Conservation (phyloP, 495 filamentous ascomycete species). For the Penicillium pulvis region DNA sequence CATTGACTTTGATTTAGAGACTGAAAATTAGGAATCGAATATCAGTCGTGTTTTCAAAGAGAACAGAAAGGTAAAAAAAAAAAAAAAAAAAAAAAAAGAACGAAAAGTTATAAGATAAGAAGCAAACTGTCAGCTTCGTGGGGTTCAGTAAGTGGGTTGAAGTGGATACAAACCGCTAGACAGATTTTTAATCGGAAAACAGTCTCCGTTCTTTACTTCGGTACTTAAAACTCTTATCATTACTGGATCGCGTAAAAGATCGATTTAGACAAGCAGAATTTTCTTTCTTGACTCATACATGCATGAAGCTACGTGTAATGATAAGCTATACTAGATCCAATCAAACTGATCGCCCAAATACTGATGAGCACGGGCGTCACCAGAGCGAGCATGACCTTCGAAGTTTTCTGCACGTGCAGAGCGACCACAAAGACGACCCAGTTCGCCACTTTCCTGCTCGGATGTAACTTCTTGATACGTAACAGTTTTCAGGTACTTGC, state of each 20-base stretch:
- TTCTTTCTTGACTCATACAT: background rate
- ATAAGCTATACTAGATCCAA: conserved; percentile 39
- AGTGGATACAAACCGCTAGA: background rate
- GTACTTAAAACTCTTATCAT: background rate
- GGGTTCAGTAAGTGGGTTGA: background rate
- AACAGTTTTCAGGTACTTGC: conserved; percentile 53
- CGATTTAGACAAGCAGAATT: too few relatives aligned
- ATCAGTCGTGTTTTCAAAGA: background rate
- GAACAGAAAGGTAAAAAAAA: too few relatives aligned
- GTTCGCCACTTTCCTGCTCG: conserved; percentile 46
- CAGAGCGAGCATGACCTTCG: conserved; percentile 55
- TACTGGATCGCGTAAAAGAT: too few relatives aligned
- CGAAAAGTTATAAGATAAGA: background rate
- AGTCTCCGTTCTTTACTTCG: background rate
- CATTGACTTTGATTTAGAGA: background rate
- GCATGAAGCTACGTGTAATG: background rate
- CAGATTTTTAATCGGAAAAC: conserved; percentile 5
- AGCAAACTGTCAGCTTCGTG: too few relatives aligned
- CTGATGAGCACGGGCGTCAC: conserved; percentile 46
- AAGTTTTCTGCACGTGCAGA: conserved; percentile 55
- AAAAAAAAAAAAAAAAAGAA: background rate
- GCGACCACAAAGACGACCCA: conserved; percentile 53
- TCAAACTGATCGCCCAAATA: conserved; percentile 43
- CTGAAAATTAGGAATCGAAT: too few relatives aligned
- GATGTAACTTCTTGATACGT: conserved; percentile 55